These are phyloP conservation scores for Cucurbita maxima DNA, from an alignment of 306 rosid genomes.

Conservation along the genomic window DNA sequence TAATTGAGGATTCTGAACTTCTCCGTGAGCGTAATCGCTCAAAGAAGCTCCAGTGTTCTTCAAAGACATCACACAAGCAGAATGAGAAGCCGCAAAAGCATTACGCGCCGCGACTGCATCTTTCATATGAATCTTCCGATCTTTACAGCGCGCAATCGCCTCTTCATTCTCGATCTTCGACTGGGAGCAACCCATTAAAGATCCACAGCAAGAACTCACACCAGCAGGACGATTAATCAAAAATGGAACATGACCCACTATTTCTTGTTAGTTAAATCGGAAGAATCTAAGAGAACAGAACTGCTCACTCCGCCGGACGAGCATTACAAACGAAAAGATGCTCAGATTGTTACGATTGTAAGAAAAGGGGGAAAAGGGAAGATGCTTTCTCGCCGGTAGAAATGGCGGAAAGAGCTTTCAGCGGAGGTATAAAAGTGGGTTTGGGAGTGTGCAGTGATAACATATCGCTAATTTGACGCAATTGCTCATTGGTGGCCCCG, in stretches of 20 bases:
- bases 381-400: not conserved
- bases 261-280: not conserved
- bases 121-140: constrained; percentile 59
- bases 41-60: constrained; percentile 80
- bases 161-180: constrained; percentile 97
- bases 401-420: constrained; percentile 1
- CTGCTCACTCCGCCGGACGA: not conserved
- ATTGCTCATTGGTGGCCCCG: not conserved
- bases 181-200: constrained; percentile 72
- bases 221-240: not conserved
- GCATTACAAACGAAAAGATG: not conserved
- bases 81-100: constrained; percentile 85
- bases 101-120: constrained; percentile 54
- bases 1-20: constrained; percentile 31
- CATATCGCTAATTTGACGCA: constrained; percentile 3
- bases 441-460: not conserved
- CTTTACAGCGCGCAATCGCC: constrained; percentile 70
- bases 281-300: not conserved
- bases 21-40: constrained; percentile 62
- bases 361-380: not conserved
- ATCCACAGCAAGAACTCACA: not conserved
- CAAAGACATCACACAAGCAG: constrained; percentile 43
- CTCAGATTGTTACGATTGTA: not conserved
- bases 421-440: not conserved
- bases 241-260: not conserved